These are phyloP conservation scores for Lophiostoma macrostomum DNA, from an alignment of 495 filamentous ascomycete genomes.

Conservation along the genomic window DNA sequence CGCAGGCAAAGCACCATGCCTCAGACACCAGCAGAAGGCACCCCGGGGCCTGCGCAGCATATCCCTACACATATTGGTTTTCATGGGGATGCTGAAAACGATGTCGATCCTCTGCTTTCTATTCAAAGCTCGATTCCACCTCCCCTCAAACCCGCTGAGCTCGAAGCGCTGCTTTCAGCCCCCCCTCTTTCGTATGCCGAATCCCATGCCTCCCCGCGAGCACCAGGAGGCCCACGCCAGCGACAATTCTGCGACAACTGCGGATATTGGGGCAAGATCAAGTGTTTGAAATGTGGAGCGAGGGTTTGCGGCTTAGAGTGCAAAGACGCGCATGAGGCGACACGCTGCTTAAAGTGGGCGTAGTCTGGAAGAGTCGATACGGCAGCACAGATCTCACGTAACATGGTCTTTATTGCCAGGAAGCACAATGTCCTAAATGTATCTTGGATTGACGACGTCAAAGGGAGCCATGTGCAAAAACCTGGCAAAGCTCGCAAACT, in stretches of 20 bases:
- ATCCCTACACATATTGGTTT: neutral
- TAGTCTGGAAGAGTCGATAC: too few relatives aligned
- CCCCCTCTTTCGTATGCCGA: conserved; percentile 79
- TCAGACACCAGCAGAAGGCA: conserved; percentile 25
- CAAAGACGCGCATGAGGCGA: conserved; percentile 74
- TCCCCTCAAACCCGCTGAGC: conserved; percentile 41
- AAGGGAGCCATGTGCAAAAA: too few relatives aligned
- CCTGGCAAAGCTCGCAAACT: too few relatives aligned
- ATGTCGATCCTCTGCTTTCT: conserved; percentile 13
- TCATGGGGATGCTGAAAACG: neutral
- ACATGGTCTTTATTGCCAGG: too few relatives aligned
- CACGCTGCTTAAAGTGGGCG: conserved; percentile 57
- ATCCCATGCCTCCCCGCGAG: conserved; percentile 59
- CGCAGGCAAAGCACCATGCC: conserved; percentile 13
- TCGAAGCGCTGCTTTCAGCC: conserved; percentile 64
- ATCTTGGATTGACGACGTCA: too few relatives aligned
- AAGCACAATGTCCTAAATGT: too few relatives aligned
- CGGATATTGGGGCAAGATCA: conserved; percentile 86
- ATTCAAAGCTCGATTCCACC: conserved; percentile 15
- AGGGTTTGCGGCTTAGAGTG: conserved; percentile 81
- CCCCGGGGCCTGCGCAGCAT: conserved; percentile 2
- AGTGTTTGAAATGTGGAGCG: conserved; percentile 78
- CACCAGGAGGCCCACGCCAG: conserved; percentile 48
- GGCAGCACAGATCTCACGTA: too few relatives aligned
- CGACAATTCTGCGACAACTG: conserved; percentile 82